These are phyloP conservation scores for Lippia alba DNA, from an alignment of 305 asterid species.

Conservation along the genomic window DNA sequence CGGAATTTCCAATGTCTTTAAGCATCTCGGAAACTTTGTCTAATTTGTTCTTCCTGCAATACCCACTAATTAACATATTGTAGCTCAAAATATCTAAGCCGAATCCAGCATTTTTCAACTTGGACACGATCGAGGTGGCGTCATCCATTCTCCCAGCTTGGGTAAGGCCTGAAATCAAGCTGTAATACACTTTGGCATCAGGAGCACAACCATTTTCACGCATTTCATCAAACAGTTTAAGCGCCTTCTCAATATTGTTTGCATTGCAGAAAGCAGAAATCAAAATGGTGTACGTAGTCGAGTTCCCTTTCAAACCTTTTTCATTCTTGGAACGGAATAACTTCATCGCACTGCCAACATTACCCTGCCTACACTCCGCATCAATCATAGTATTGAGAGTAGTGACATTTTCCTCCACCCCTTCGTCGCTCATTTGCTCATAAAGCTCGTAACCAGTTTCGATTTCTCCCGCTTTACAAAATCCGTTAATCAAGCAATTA, in stretches of 20 bases:
- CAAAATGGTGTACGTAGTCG: slow-evolving; percentile 62
- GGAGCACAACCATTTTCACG: slow-evolving; percentile 53
- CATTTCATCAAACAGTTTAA: slow-evolving; percentile 72
- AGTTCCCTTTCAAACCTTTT: slow-evolving; percentile 67
- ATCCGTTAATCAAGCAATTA: slow-evolving; percentile 79
- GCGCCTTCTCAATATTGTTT: slow-evolving; percentile 74
- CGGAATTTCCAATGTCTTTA: slow-evolving; percentile 59
- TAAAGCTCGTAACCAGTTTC: slow-evolving; percentile 65
- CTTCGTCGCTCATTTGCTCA: slow-evolving; percentile 59
- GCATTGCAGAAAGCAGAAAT: slow-evolving; percentile 76
- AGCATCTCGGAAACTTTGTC: slow-evolving; percentile 63
- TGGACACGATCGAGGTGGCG: slow-evolving; percentile 53
- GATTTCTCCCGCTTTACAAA: slow-evolving; percentile 78
- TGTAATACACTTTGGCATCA: slow-evolving; percentile 70
- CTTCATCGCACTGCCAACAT: slow-evolving; percentile 62
- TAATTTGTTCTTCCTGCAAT: slow-evolving; percentile 67
- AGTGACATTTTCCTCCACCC: slow-evolving; percentile 51
- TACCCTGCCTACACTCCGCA: slow-evolving; percentile 78
- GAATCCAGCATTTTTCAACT: slow-evolving; percentile 75
- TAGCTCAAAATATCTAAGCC: slow-evolving; percentile 60
- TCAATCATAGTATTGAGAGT: slow-evolving; percentile 65
- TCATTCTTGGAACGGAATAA: slow-evolving; percentile 53
- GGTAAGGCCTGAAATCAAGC: slow-evolving; percentile 74
- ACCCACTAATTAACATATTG: slow-evolving; percentile 77
- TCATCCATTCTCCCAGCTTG: slow-evolving; percentile 78